phyloP scores from a whole-genome alignment of 106 monocot genomes.

The Apostasia shenzhenica region DNA sequence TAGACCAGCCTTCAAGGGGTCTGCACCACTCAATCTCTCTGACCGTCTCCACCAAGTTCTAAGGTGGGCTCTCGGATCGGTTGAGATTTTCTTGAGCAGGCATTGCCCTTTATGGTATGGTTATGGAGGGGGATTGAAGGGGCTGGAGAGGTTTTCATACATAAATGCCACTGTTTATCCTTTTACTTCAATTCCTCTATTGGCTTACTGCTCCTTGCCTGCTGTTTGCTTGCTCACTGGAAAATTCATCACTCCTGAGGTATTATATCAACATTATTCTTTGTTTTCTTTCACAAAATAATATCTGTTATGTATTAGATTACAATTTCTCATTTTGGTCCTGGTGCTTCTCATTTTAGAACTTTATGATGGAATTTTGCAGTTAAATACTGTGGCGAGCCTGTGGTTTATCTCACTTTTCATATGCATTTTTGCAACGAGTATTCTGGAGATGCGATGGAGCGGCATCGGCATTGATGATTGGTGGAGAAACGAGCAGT shows the following conservation, averaged over 20 bases:
- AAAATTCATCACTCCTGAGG: conserved; percentile 13
- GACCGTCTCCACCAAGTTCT: conserved; percentile 54
- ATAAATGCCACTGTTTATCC: conserved; percentile 48
- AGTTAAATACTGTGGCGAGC: conserved; percentile 45
- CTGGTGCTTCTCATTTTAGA: neutral
- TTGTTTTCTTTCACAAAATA: neutral
- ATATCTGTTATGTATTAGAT: neutral
- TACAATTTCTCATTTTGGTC: neutral
- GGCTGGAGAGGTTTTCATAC: conserved; percentile 54
- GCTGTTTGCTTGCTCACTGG: conserved; percentile 55
- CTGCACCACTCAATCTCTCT: conserved; percentile 48
- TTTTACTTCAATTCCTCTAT: conserved; percentile 21
- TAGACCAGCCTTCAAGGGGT: conserved; percentile 50
- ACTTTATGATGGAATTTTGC: conserved; percentile 1
- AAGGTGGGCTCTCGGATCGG: conserved; percentile 53
- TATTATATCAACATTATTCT: conserved; percentile 11
- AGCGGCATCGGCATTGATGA: conserved; percentile 45
- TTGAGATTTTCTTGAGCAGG: conserved; percentile 38
- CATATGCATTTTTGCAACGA: conserved; percentile 41
- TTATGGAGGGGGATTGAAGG: conserved; percentile 55
- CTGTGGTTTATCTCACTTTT: conserved; percentile 54
- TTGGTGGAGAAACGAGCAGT: conserved; percentile 64
- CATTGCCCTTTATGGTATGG: conserved; percentile 44
- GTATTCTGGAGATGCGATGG: conserved; percentile 58
- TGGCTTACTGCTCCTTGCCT: conserved; percentile 53